These are phyloP conservation scores for Teratosphaeria nubilosa DNA, from an alignment of 2,329 filamentous ascomycete species.

Conservation along the genomic window DNA sequence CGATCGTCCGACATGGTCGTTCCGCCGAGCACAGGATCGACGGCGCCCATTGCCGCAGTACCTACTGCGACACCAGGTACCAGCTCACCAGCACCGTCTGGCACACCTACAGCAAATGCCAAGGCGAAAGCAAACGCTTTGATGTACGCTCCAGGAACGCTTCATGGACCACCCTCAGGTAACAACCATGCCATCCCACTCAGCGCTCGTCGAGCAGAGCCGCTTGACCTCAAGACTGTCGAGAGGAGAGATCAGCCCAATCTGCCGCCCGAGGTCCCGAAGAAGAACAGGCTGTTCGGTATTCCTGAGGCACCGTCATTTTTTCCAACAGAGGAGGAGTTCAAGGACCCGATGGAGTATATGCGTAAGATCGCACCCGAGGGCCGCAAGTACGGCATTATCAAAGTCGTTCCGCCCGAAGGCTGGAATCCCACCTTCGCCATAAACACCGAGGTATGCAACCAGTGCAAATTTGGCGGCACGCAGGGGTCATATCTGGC, in stretches of 20 bases:
- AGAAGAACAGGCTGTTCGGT: conserved; percentile 70
- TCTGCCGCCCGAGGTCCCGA: conserved; percentile 63
- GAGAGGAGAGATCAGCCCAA: conserved; percentile 80
- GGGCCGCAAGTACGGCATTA: conserved; percentile 78
- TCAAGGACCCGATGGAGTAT: conserved; percentile 86
- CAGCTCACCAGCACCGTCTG: conserved; percentile 2
- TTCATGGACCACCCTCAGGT: conserved; percentile 29
- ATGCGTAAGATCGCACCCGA: conserved; percentile 85
- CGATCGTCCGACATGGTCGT: conserved; percentile 18
- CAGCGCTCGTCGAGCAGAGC: conserved; percentile 53
- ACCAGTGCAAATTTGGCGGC: neutral
- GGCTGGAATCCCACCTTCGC: conserved; percentile 91
- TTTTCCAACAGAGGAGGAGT: conserved; percentile 83
- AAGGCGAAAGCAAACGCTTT: conserved; percentile 9
- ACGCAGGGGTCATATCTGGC: neutral
- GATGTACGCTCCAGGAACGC: conserved; percentile 16
- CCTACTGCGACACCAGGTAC: conserved; percentile 1
- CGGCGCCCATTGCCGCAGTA: conserved; percentile 3
- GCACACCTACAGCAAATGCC: neutral
- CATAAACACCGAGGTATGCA: conserved; percentile 81
- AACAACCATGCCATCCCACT: conserved; percentile 42
- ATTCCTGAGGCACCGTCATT: conserved; percentile 86
- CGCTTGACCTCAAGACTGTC: conserved; percentile 78
- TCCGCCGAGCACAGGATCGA: conserved; percentile 18
- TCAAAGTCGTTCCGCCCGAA: conserved; percentile 90